Percentiles rank a stretch among this genome's conserved stretches.
Evolutionary conservation across 2,329 filamentous ascomycete species (phyloP).

Genomic region (Dactylellina drechsleri): DNA sequence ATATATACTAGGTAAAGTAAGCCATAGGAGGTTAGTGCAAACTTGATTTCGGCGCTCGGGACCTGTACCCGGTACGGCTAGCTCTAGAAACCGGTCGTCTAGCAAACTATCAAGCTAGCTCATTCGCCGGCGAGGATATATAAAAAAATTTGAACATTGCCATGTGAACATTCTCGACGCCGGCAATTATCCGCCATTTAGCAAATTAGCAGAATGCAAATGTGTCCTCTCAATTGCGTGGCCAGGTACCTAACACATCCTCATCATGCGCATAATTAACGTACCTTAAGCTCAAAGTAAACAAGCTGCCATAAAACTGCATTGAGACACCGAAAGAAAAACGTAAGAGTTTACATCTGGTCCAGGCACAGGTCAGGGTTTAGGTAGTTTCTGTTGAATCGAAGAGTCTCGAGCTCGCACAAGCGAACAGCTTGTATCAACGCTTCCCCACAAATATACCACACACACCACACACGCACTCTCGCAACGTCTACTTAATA

Average conservation of each 20-base stretch:
- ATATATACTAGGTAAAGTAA: not conserved
- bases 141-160: slow-evolving; percentile 1
- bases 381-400: slow-evolving; percentile 40
- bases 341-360: too few relatives aligned
- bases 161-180: slow-evolving; percentile 22
- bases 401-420: slow-evolving; percentile 15
- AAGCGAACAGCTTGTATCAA: slow-evolving; percentile 7
- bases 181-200: slow-evolving; percentile 39
- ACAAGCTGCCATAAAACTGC: not conserved
- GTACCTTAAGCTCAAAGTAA: too few relatives aligned
- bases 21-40: not conserved
- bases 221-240: slow-evolving; percentile 24
- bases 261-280: too few relatives aligned
- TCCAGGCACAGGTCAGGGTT: too few relatives aligned
- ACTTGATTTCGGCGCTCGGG: slow-evolving; percentile 3
- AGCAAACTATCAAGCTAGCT: not conserved
- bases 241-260: not conserved
- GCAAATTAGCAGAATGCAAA: slow-evolving; percentile 35
- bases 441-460: slow-evolving; percentile 53
- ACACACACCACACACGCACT: slow-evolving; percentile 13
- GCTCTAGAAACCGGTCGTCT: not conserved
- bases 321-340: not conserved
- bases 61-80: slow-evolving; percentile 18
- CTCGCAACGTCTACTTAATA: not conserved
- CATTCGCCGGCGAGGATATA: slow-evolving; percentile 7